phyloP scores from a whole-genome alignment of 2,329 filamentous ascomycete species.

The Cercospora berteroae region DNA sequence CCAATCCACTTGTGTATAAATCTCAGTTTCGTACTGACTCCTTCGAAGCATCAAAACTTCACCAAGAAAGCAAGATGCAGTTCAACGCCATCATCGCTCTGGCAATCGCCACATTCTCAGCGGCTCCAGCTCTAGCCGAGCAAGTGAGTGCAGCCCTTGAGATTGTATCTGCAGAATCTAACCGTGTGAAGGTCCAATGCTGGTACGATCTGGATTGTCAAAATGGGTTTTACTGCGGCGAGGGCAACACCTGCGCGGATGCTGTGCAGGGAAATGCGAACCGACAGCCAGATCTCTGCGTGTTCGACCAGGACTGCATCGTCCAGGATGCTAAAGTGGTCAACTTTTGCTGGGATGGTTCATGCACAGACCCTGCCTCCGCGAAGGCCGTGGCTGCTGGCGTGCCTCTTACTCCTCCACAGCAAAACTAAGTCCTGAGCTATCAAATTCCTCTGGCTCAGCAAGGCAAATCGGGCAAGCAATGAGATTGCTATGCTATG shows the following conservation, averaged over 20 bases:
- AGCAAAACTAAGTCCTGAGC: not conserved
- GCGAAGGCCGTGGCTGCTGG: not conserved
- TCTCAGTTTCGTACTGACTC: not conserved
- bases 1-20: not conserved
- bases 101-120: not conserved
- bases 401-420: not conserved
- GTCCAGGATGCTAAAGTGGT: not conserved
- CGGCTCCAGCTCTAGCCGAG: not conserved
- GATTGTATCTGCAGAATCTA: not conserved
- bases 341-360: not conserved
- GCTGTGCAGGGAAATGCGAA: not conserved
- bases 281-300: not conserved
- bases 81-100: not conserved
- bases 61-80: not conserved
- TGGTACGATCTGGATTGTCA: not conserved
- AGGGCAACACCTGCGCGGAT: not conserved
- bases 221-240: not conserved
- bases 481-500: not conserved
- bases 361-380: not conserved
- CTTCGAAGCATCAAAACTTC: not conserved
- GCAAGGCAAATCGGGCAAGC: not conserved
- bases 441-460: not conserved
- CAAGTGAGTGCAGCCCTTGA: not conserved
- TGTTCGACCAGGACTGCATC: not conserved
- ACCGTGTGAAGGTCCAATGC: not conserved